Conservation (phyloP, 805 yeast species). For the Myxozyma monticola region DNA sequence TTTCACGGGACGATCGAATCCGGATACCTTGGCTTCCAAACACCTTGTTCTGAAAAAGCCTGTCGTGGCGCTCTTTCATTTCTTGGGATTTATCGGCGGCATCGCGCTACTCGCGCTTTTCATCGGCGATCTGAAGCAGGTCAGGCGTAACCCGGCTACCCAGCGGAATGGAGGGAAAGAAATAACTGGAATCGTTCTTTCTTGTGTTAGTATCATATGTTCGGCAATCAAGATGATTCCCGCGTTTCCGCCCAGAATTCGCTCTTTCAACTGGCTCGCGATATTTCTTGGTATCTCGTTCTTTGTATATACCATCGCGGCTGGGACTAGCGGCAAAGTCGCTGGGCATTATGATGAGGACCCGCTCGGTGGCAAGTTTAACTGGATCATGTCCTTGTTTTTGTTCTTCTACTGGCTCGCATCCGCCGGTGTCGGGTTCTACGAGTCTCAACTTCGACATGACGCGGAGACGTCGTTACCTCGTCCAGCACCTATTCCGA, state of each 20-base stretch:
- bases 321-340: too few species aligned
- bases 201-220: slow-evolving; percentile 2
- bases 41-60: not conserved
- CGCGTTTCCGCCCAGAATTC: not conserved
- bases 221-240: slow-evolving; percentile 1
- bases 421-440: not conserved
- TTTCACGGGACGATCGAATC: slow-evolving; percentile 5
- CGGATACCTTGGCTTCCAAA: too few species aligned
- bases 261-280: slow-evolving; percentile 1
- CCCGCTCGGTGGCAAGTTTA: not conserved
- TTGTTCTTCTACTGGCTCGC: slow-evolving; percentile 2
- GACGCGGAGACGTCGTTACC: too few species aligned
- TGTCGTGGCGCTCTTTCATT: not conserved
- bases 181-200: not conserved
- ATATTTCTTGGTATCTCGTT: slow-evolving; percentile 2
- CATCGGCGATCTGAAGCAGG: slow-evolving; percentile 2
- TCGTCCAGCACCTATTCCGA: too few species aligned
- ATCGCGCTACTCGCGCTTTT: slow-evolving; percentile 1
- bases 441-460: not conserved
- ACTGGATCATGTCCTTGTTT: slow-evolving; percentile 4
- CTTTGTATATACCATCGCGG: slow-evolving; percentile 6
- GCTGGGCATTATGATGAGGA: not conserved
- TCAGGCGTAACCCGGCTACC: not conserved
- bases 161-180: slow-evolving; percentile 1
- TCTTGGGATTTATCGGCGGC: not conserved